Percentiles rank a stretch among this genome's conserved stretches.
Conservation (phyloP, 1,139 yeast genomes). For the Petasospora rhodanensis region DNA sequence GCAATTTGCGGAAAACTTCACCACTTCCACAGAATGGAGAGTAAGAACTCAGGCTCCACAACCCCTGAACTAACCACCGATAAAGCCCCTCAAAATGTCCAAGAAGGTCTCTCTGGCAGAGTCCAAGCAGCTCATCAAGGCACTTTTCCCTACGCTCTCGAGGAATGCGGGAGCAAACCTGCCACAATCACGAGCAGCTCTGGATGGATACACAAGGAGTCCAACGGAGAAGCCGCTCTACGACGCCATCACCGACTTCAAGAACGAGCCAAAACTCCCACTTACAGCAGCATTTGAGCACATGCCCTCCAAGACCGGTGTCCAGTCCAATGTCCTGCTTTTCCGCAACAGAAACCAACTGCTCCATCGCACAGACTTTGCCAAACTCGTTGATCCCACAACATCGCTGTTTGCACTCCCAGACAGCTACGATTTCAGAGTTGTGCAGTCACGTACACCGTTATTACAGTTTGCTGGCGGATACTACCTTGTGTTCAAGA, state of each 20-base stretch:
- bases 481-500: conserved; percentile 49
- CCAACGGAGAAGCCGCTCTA: conserved; percentile 3
- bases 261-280: no score
- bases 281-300: no score
- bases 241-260: no score
- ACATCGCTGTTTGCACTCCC: conserved; percentile 6
- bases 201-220: conserved; percentile 2
- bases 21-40: no score
- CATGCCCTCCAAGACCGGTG: neutral
- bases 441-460: conserved; percentile 47
- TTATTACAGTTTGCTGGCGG: conserved; percentile 41
- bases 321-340: conserved; percentile 29
- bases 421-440: conserved; percentile 25
- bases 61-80: no score
- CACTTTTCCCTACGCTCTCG: conserved; percentile 6
- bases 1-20: no score
- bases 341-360: conserved; percentile 37
- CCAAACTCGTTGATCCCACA: conserved; percentile 12
- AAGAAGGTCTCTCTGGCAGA: conserved; percentile 8
- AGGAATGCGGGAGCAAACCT: neutral
- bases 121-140: conserved; percentile 8
- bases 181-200: conserved; percentile 4
- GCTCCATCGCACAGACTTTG: conserved; percentile 37
- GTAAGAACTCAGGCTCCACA: no score
- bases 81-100: no score